Base-by-base conservation (phyloP, 2,329 filamentous ascomycete species). In the Phyllosticta capitalensis region DNA sequence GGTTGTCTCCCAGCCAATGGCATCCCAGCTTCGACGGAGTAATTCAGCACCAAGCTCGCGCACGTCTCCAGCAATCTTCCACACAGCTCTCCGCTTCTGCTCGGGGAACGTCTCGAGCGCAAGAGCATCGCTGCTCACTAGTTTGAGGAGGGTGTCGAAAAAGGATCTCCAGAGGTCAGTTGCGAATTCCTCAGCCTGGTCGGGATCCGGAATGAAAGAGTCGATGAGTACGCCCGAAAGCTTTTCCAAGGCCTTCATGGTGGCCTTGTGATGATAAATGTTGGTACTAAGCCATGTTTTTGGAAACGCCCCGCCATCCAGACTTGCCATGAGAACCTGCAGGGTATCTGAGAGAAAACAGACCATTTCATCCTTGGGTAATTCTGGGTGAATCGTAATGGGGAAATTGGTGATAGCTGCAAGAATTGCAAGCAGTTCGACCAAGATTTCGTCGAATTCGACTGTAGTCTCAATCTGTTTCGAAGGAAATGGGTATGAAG, bases 1-100 rank as follows among this genome's bases (percentile, higher is more conserved):
- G 30, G 82, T 89, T 0, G 90, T 90, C 66, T 99, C 92, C 94
- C 94, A 99, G 12, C 95, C 94, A 63, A 99, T 95, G 19, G 91
- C 89, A 69, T 96, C 90, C 94, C 94, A 99, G 5, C 88, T 92
- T 26, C 84, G 83, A 62, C 88, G 84, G 33, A 99, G 78, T 9
- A 99, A 79, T 55, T 92, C 89, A 3, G 94, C 92, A 17, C 95
- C 94, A 64, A 90, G 83, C 71, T 97, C 92, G 59, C 94, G 83
- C 55, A 99, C 90, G 74, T 99, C 95, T 5, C 94, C 94, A 3
- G 92, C 94, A 69, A 99, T 96, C 76, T 97, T 99, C 94, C 95
- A 99, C 1, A 97, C 92, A 0, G 94, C 92, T 59, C 94, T 81
- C 52, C 94, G 81, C 76, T 97, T 99, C 75, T 99, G 94, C 72